Base-by-base conservation (phyloP, 306 rosid species). In the Vachellia pachyceras region DNA sequence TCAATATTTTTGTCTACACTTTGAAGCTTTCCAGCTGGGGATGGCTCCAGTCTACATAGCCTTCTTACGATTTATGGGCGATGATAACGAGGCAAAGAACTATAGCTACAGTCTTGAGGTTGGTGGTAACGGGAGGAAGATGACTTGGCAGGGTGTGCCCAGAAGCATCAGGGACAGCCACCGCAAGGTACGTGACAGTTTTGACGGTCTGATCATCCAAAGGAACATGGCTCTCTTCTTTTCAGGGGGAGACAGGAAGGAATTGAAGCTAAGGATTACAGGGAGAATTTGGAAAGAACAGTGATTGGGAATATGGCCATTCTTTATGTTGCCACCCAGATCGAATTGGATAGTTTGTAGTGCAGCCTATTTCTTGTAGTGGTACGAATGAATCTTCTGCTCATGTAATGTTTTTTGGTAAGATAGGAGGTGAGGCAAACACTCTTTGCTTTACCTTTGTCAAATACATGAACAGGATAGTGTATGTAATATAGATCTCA, bases 261-360 rank as follows among this genome's bases (percentile, higher is more conserved):
- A 94, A 18, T 77, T 94, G 83, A 94, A 91, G 82, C 88, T 94
- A 22, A 83, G 98, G 85, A 90, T 94, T 73, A 94, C 97, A 11
- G 97, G 98, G 41, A 91, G 98, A 85, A 94, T 94, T 46, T 94
- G 98, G 97, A 94, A 94, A 78, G 97, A 94, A 78, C 93, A 87
- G 81, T 92, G 83, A 84, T 37, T 3, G 55, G 55, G 18, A 23
- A 55, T 42, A 78, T 77, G 67, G 72, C 49, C 33, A 60, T 81
- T 64, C 55, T 71, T 73, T 63, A 66, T 69, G 39, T 74, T 65
- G 78, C 79, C 54, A 36, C 69, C 39, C 10, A 55, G 67, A 77
- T 23, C 84, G 73, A 84, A 39, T 45, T 63, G 35, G 45, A 33
- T 83, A 77, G 86, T 79, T 71, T 79, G 82, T 82, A 76, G 93